These are phyloP conservation scores for Scenedesmus sp. DNA, from an alignment of 163 green algal genomes.

Conservation along the genomic window DNA sequence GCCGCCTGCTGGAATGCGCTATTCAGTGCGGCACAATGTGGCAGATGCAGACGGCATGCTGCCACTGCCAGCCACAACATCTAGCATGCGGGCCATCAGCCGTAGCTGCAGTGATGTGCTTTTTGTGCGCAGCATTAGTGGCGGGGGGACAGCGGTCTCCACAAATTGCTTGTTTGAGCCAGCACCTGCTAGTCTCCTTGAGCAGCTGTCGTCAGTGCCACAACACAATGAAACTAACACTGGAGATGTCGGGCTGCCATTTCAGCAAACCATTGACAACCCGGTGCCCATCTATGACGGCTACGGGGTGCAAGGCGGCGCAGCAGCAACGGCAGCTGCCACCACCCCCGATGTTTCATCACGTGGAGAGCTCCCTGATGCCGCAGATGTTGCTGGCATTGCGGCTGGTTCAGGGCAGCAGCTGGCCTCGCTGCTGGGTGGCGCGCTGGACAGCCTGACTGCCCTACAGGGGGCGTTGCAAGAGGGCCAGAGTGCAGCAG, in stretches of 20 bases:
- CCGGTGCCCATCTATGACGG: not conserved
- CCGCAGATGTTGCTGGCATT: not conserved
- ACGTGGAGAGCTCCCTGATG: not conserved
- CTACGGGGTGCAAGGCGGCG: not conserved
- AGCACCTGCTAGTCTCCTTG: not conserved
- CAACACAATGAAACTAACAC: not conserved
- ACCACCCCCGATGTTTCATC: not conserved
- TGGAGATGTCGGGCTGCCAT: not conserved
- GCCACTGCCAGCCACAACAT: not conserved
- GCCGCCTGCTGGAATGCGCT: not conserved
- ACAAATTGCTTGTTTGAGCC: constrained; percentile 16
- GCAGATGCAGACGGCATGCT: not conserved
- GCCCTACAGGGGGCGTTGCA: not conserved
- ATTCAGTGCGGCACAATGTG: not conserved
- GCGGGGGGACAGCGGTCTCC: not conserved
- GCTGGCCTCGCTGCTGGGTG: not conserved
- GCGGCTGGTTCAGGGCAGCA: not conserved
- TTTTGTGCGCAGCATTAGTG: not conserved
- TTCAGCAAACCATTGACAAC: not conserved
- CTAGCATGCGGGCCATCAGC: not conserved
- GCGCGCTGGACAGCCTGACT: not conserved
- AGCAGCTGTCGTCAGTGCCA: not conserved
- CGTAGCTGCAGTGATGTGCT: not conserved
- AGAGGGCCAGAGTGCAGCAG: not conserved
- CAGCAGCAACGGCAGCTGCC: not conserved